Evolutionary conservation across 768 basidiomycete species (phyloP), one percentile per base, ranked within the genome.

Genomic region (Suillus spraguei): DNA sequence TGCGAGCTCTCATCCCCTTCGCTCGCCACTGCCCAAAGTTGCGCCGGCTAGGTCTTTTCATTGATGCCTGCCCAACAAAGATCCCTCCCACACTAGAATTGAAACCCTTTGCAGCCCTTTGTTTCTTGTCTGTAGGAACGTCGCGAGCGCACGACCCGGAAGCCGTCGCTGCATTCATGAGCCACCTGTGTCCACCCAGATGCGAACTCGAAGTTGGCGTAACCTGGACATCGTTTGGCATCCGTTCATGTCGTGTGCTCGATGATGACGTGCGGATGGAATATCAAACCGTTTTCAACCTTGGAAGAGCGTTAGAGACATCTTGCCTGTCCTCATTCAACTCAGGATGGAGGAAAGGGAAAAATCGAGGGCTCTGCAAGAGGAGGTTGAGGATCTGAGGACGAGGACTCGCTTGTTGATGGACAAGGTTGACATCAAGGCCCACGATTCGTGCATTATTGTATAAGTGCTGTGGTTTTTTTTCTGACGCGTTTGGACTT

Each of bases 311-410:
- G 82, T 85, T 17, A 69, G 67, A 22, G 70, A 72, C 50, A 59
- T 81, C 67, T 69, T 87, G 16, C 84, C 84, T 20, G 67, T 82
- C 49, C 67, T 86, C 65, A 77, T 76, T 44, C 74, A 72, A 44
- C 67, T 84, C 41, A 72, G 85, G 28, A 69, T 73, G 58, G 78
- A 85, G 69, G 85, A 86, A 66, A 68, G 75, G 59, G 75, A 74
- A 65, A 75, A 77, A 53, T 70, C 77, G 62, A 70, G 66, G 54
- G 72, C 71, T 63, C 63, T 86, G 69, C 71, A 77, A 66, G 69
- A 69, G 35, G 84, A 86, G 67, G 79, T 85, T 50, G 79, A 83
- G 70, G 86, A 85, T 64, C 66, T 87, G 67, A 73, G 82, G 61
- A 75, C 80, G 65, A 74, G 83, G 62, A 83, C 76, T 58, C 74